Conservation (phyloP, 306 rosid species). For the Hippophae rhamnoides region DNA sequence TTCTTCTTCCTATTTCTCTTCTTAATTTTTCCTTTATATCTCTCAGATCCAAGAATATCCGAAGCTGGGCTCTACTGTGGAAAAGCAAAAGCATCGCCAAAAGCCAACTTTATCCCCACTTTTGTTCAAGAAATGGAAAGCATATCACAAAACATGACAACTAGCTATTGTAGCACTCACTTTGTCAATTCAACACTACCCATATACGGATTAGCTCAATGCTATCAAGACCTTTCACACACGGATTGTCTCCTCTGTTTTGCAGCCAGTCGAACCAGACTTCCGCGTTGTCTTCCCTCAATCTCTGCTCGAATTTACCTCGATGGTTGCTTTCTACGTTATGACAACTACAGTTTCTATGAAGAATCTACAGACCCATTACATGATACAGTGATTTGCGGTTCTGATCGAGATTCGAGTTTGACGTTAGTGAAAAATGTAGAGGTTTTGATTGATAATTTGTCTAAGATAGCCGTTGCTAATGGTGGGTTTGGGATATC, state of each 20-base stretch:
- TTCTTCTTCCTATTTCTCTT: slow-evolving; percentile 11
- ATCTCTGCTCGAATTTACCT: slow-evolving; percentile 56
- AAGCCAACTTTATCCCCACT: slow-evolving; percentile 37
- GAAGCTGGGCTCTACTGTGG: slow-evolving; percentile 46
- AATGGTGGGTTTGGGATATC: slow-evolving; percentile 40
- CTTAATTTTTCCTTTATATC: slow-evolving; percentile 6
- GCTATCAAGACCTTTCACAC: slow-evolving; percentile 61
- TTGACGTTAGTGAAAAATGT: slow-evolving; percentile 18
- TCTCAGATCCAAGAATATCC: slow-evolving; percentile 54
- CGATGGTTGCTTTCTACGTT: slow-evolving; percentile 84
- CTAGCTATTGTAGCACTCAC: slow-evolving; percentile 32
- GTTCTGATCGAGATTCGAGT: slow-evolving; percentile 10
- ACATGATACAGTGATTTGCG: slow-evolving; percentile 39
- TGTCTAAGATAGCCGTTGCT: slow-evolving; percentile 19
- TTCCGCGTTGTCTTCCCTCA: slow-evolving; percentile 77
- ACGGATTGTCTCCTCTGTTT: slow-evolving; percentile 76
- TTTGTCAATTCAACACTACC: slow-evolving; percentile 36
- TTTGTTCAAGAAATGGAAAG: slow-evolving; percentile 60
- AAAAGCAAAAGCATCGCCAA: slow-evolving; percentile 10
- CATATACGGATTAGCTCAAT: slow-evolving; percentile 58
- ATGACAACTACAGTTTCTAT: slow-evolving; percentile 64
- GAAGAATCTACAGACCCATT: slow-evolving; percentile 19
- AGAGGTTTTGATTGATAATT: slow-evolving; percentile 24
- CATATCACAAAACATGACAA: slow-evolving; percentile 33
- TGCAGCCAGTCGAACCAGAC: slow-evolving; percentile 58